These are phyloP conservation scores for Acidiella bohemica DNA, from an alignment of 495 filamentous ascomycete species.

Conservation along the genomic window DNA sequence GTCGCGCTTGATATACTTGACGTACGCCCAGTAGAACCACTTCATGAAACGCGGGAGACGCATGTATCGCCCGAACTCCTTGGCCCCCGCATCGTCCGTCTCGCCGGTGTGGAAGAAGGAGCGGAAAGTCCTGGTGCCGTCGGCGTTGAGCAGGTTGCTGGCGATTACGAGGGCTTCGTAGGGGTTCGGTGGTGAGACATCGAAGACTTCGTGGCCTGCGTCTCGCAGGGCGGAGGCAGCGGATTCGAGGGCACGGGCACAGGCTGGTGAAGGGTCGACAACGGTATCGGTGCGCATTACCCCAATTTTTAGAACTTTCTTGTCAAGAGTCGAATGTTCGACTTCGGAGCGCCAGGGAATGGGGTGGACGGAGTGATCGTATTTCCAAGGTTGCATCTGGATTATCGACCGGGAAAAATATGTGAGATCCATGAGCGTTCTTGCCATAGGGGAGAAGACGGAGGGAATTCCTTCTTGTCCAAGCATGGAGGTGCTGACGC, in stretches of 20 bases:
- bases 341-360: slow-evolving; percentile 60
- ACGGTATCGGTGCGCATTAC: slow-evolving; percentile 71
- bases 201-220: slow-evolving; percentile 63
- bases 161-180: slow-evolving; percentile 68
- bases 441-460: slow-evolving; percentile 87
- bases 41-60: slow-evolving; percentile 61
- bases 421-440: slow-evolving; percentile 68
- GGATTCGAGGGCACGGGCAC: slow-evolving; percentile 58
- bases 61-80: slow-evolving; percentile 58
- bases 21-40: slow-evolving; percentile 78
- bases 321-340: slow-evolving; percentile 43
- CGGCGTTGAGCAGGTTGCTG: slow-evolving; percentile 72
- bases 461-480: slow-evolving; percentile 86
- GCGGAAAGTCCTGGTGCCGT: slow-evolving; percentile 71
- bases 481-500: slow-evolving; percentile 77
- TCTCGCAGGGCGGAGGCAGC: slow-evolving; percentile 52
- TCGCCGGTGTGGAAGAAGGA: slow-evolving; percentile 68
- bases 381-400: slow-evolving; percentile 80
- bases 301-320: slow-evolving; percentile 56
- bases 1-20: slow-evolving; percentile 69
- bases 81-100: slow-evolving; percentile 65
- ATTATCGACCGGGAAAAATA: slow-evolving; percentile 76
- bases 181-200: slow-evolving; percentile 53
- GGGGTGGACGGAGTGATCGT: slow-evolving; percentile 76
- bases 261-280: slow-evolving; percentile 77